These are phyloP conservation scores for Fusarium veterinarium DNA, from an alignment of 2,329 filamentous ascomycete genomes.

Conservation along the genomic window DNA sequence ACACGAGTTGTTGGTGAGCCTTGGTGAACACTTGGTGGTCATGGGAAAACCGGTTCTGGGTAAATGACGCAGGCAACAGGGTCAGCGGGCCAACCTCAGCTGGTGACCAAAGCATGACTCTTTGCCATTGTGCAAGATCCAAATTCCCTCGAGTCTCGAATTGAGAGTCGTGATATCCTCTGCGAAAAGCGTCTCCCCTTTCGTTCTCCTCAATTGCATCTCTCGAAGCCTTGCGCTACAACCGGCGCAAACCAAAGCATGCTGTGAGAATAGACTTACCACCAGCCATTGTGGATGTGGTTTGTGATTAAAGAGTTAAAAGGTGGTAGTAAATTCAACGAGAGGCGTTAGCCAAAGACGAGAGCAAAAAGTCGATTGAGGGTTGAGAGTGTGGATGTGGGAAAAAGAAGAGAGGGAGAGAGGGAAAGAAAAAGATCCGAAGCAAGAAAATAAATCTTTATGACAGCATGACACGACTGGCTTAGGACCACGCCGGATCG, in stretches of 20 bases:
- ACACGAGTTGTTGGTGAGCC: conserved; percentile 18
- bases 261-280: conserved; percentile 51
- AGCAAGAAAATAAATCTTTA: conserved; percentile 51
- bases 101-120: background rate
- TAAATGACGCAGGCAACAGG: conserved; percentile 51
- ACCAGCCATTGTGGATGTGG: conserved; percentile 57
- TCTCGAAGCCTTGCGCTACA: conserved; percentile 6
- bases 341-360: conserved; percentile 35
- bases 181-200: conserved; percentile 1
- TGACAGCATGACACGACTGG: conserved; percentile 54
- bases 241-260: conserved; percentile 20
- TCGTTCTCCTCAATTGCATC: conserved; percentile 36
- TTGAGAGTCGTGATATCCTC: conserved; percentile 12
- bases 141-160: background rate
- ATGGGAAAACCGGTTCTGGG: conserved; percentile 29
- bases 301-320: conserved; percentile 33
- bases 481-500: conserved; percentile 7
- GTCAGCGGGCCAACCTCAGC: conserved; percentile 17
- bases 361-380: conserved; percentile 14
- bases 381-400: conserved; percentile 32
- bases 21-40: conserved; percentile 23
- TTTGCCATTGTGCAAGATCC: background rate
- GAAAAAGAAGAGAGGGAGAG: conserved; percentile 29
- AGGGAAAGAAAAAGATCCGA: conserved; percentile 40
- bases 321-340: conserved; percentile 29